Percentiles rank a stretch among this genome's conserved stretches.
Conservation (phyloP, 2,329 filamentous ascomycete genomes). For the Madurella mycetomatis region DNA sequence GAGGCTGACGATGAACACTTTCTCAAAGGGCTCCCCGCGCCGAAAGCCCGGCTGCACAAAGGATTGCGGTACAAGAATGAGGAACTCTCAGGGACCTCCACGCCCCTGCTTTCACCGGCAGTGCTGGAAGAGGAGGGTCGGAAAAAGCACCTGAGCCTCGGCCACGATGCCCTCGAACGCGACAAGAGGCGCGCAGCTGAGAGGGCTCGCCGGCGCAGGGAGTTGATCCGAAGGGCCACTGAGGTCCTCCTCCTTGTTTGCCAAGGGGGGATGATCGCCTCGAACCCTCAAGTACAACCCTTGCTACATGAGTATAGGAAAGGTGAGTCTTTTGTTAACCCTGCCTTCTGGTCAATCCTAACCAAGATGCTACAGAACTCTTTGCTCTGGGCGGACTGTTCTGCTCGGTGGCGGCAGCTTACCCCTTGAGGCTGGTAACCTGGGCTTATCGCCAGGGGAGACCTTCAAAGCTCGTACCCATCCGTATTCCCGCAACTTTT, state of each 20-base stretch:
- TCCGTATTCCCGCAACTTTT: constrained; percentile 68
- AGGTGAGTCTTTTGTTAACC: constrained; percentile 38
- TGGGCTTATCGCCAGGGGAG: constrained; percentile 43
- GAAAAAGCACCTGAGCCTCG: constrained; percentile 20
- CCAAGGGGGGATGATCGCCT: constrained; percentile 45
- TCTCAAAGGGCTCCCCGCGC: constrained; percentile 78
- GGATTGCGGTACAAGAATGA: constrained; percentile 64
- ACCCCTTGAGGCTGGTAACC: constrained; percentile 55
- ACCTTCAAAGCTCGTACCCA: constrained; percentile 36
- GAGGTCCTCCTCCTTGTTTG: constrained; percentile 50
- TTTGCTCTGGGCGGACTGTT: constrained; percentile 34
- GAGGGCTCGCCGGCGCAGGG: constrained; percentile 42
- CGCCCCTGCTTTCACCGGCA: constrained; percentile 50
- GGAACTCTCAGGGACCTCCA: constrained; percentile 49
- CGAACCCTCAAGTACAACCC: constrained; percentile 44
- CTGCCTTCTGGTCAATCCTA: constrained; percentile 20
- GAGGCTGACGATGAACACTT: constrained; percentile 94
- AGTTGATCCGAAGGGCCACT: constrained; percentile 48
- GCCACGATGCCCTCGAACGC: constrained; percentile 22
- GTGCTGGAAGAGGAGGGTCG: constrained; percentile 40
- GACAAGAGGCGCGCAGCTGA: constrained; percentile 31
- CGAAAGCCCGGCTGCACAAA: constrained; percentile 68
- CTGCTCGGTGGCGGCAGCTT: constrained; percentile 43
- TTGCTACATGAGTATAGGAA: constrained; percentile 44
- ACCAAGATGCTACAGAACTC: constrained; percentile 37